Evolutionary conservation across 768 basidiomycete species (phyloP).

Genomic region (Rhodocollybia butyracea): DNA sequence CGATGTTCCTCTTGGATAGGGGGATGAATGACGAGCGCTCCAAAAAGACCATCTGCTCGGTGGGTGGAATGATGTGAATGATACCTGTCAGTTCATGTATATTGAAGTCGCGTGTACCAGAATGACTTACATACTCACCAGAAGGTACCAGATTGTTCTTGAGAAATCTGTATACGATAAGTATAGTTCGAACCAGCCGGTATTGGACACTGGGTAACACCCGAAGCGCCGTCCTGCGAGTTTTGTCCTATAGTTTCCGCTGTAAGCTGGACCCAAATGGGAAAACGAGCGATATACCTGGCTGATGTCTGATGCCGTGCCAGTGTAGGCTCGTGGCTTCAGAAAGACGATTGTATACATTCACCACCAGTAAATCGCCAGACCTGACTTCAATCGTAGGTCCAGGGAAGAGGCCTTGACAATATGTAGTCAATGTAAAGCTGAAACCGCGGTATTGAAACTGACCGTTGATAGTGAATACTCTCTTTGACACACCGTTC

Average conservation of each 20-base stretch:
- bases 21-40: conserved; percentile 6
- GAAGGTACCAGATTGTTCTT: conserved; percentile 7
- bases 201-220: conserved; percentile 9
- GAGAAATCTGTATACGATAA: conserved; percentile 1
- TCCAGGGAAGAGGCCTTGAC: conserved; percentile 29
- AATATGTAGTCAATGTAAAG: neutral
- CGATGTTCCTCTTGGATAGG: neutral
- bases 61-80: conserved; percentile 7
- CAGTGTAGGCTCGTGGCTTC: conserved; percentile 31
- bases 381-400: conserved; percentile 31
- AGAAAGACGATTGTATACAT: conserved; percentile 27
- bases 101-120: neutral
- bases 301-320: conserved; percentile 16
- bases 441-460: neutral
- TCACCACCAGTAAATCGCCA: conserved; percentile 30
- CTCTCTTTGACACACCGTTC: conserved; percentile 3
- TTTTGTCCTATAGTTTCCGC: neutral
- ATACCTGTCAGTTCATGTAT: neutral
- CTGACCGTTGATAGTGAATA: conserved; percentile 7
- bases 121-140: neutral
- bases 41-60: conserved; percentile 8
- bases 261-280: neutral
- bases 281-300: neutral
- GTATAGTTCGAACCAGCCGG: conserved; percentile 3
- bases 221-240: conserved; percentile 7